Evolutionary conservation across 768 basidiomycete genomes (phyloP), one percentile per base, ranked within the genome.

Genomic region (Chalciporus chontae): DNA sequence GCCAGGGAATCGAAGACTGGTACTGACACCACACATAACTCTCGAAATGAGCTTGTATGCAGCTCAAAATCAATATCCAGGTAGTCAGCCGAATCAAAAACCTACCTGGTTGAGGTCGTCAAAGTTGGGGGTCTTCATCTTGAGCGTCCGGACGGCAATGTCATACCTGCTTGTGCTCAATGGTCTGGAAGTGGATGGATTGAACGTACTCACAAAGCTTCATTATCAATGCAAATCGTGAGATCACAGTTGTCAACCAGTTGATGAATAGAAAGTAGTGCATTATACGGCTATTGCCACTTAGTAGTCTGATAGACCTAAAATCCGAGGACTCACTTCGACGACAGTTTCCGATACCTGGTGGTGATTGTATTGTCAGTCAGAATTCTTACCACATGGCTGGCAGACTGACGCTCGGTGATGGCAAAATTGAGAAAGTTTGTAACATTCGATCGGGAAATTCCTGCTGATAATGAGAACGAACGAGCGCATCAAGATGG

Each of bases 1-100:
- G 26, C 92, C 92, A n/a, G 93, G 90, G 76, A 94, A 93, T 36
- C 92, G 85, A 50, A 94, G 73, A 59, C 89, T 89, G 3, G 93
- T 95, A 63, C 89, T 94, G 43, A 94, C 85, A 41, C 95, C 95
- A 53, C 89, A 88, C 91, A 98, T 95, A 32, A 95, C 92, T 63
- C 84, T 85, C 1, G 93, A 78, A 43, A 96, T 83, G 32, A 95
- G 70, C 81, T 21, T 84, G 51, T 4, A 40, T 45, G 48, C 17
- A 45, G 32, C 19, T 36, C 19, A 41, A 18, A 36, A 39, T 46
- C 9, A 40, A 27, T 14, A n/a, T 6, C 14, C 4, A 47, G 17
- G 8, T 11, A 45, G 15, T 5, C 39, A 48, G 40, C n/a, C 18
- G 37, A 45, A 15, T 29, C 32, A 37, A 45, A 8, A 15, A 36